Conservation (phyloP, 2,329 filamentous ascomycete genomes). For the Calonectria naviculata region DNA sequence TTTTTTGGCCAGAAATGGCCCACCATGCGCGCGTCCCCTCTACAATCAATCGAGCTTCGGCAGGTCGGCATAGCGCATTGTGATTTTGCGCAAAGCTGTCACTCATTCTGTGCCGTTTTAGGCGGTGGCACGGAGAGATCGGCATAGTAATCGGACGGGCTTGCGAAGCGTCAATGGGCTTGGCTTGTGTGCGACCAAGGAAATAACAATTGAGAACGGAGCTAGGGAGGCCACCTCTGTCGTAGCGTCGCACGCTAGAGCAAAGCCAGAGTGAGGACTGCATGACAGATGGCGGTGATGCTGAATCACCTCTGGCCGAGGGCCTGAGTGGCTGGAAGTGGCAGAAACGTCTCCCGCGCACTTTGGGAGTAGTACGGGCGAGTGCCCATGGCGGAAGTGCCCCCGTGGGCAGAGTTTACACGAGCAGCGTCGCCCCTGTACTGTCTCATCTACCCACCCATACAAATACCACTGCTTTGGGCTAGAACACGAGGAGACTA, state of each 20-base stretch:
- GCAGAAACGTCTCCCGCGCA: not conserved
- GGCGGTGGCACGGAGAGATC: slow-evolving; percentile 5
- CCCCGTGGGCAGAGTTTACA: slow-evolving; percentile 2
- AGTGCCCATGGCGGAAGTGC: not conserved
- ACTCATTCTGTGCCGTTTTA: not conserved
- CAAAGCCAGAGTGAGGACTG: not conserved
- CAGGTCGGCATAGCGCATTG: slow-evolving; percentile 7
- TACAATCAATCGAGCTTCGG: slow-evolving; percentile 6
- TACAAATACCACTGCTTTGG: not conserved
- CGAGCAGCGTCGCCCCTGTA: not conserved
- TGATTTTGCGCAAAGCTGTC: not conserved
- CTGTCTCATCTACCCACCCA: slow-evolving; percentile 5
- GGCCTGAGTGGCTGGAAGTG: slow-evolving; percentile 2
- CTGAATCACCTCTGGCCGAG: not conserved
- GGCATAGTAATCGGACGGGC: slow-evolving; percentile 10
- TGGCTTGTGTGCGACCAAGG: not conserved
- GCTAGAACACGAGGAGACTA: slow-evolving; percentile 9
- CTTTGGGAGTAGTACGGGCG: too few relatives aligned
- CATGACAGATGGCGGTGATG: not conserved
- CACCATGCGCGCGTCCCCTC: slow-evolving; percentile 8
- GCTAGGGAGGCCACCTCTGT: not conserved
- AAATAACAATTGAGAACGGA: not conserved
- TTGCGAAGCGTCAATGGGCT: not conserved
- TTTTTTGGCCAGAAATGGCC: not conserved
- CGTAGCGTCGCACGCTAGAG: not conserved